Conservation (phyloP, 2,329 filamentous ascomycete genomes). For the Colletotrichum sp. region DNA sequence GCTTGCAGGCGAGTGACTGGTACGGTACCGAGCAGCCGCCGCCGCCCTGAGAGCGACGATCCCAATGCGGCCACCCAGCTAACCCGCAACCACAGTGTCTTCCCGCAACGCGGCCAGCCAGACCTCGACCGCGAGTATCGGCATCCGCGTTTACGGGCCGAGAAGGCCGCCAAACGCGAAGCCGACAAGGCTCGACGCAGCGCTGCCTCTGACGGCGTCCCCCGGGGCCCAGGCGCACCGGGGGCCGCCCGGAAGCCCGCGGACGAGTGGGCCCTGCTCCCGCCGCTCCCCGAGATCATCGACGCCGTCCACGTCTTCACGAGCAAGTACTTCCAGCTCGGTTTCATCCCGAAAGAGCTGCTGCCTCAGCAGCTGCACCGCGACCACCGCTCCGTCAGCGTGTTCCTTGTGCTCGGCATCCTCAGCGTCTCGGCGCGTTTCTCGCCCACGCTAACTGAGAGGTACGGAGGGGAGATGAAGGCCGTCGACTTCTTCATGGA, state of each 20-base stretch:
- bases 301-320: conserved; percentile 60
- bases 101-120: conserved; percentile 57
- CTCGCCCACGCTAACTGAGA: conserved; percentile 51
- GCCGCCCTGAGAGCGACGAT: background rate
- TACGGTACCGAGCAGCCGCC: conserved; percentile 28
- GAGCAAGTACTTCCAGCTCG: conserved; percentile 62
- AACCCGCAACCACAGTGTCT: conserved; percentile 43
- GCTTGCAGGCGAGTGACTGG: conserved; percentile 55
- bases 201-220: conserved; percentile 30
- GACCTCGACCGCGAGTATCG: conserved; percentile 62
- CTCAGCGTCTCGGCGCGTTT: conserved; percentile 63
- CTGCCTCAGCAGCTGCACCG: conserved; percentile 53
- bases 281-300: conserved; percentile 53
- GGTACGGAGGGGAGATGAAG: conserved; percentile 55
- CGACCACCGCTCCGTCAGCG: conserved; percentile 53
- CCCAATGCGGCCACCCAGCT: background rate
- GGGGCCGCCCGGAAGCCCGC: conserved; percentile 24
- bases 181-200: conserved; percentile 40
- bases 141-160: conserved; percentile 56
- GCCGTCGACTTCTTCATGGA: conserved; percentile 61
- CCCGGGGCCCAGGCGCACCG: conserved; percentile 8
- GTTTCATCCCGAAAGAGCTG: conserved; percentile 60
- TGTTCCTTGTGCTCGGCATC: conserved; percentile 60
- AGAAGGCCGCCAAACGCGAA: conserved; percentile 48
- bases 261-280: conserved; percentile 56